Percentiles rank a stretch among this genome's conserved stretches.
Evolutionary conservation across 192 early-diverging fungal genomes (phyloP).

Genomic region (Coemansia sp.): DNA sequence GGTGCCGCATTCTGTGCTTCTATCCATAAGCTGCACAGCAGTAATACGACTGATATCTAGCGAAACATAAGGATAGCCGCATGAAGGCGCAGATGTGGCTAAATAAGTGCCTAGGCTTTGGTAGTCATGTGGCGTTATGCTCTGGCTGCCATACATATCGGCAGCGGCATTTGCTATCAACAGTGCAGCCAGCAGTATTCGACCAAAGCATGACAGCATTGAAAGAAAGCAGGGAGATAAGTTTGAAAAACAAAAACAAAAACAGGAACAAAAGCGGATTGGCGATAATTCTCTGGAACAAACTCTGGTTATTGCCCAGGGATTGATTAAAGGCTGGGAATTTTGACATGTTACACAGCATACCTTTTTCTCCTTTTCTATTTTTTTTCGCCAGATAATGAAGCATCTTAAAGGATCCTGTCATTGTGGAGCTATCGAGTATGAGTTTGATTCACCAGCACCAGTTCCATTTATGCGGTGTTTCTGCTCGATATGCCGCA

Average conservation of each 20-base stretch:
- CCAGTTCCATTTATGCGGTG: conserved; percentile 60
- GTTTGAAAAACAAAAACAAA: neutral
- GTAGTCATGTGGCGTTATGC: conserved; percentile 54
- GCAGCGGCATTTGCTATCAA: neutral
- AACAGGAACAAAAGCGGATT: neutral
- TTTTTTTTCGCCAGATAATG: conserved; percentile 19
- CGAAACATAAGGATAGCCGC: conserved; percentile 53
- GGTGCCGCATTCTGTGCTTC: conserved; percentile 45
- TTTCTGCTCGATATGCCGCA: conserved; percentile 67
- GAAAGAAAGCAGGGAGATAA: neutral
- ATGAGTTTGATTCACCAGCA: conserved; percentile 52
- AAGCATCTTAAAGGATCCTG: conserved; percentile 61
- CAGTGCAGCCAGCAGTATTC: neutral
- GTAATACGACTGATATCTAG: conserved; percentile 56
- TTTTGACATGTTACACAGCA: no score
- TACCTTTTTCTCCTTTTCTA: no score
- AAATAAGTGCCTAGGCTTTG: conserved; percentile 43
- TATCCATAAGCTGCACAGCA: conserved; percentile 48
- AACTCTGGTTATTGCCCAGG: no score
- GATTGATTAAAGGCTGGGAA: no score
- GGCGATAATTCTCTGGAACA: no score
- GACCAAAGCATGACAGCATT: neutral
- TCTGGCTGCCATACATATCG: conserved; percentile 38
- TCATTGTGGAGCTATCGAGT: conserved; percentile 60
- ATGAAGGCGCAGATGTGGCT: conserved; percentile 51